phyloP scores from a whole-genome alignment of 306 rosid genomes.

The Cucumis melo region DNA sequence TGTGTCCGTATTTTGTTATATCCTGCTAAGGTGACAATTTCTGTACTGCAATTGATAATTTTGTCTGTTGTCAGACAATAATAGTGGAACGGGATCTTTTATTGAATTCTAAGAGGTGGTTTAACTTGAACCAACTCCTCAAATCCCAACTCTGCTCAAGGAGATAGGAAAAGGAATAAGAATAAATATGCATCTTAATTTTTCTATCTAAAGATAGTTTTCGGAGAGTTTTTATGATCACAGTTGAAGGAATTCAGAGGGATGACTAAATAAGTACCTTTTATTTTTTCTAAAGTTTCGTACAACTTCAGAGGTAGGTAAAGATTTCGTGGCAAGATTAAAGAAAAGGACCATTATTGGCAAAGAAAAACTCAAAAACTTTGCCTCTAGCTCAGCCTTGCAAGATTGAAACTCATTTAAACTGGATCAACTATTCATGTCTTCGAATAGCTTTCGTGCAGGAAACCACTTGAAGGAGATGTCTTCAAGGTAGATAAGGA shows the following conservation, averaged over 20 bases:
- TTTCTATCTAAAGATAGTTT: neutral
- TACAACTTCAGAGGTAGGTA: neutral
- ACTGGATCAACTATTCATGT: constrained; percentile 22
- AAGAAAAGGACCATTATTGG: neutral
- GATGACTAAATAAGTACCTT: neutral
- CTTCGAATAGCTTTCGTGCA: constrained; percentile 20
- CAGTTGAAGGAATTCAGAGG: neutral
- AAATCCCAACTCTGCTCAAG: neutral
- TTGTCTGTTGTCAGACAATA: neutral
- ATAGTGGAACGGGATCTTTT: neutral
- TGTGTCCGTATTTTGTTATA: neutral
- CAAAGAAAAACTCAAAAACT: neutral
- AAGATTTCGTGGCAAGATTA: neutral
- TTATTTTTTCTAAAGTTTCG: constrained; percentile 4
- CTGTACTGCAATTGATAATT: neutral
- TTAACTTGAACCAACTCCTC: neutral
- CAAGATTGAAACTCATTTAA: neutral
- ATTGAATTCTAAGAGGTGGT: neutral
- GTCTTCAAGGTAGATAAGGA: constrained; percentile 37
- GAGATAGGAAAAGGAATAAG: neutral
- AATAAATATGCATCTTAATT: neutral
- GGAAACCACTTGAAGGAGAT: constrained; percentile 35
- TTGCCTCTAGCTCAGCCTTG: constrained; percentile 21
- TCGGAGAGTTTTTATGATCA: neutral
- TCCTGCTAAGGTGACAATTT: neutral